Evolutionary conservation across 768 basidiomycete species (phyloP).

Genomic region (Pulveroboletus ravenelii): DNA sequence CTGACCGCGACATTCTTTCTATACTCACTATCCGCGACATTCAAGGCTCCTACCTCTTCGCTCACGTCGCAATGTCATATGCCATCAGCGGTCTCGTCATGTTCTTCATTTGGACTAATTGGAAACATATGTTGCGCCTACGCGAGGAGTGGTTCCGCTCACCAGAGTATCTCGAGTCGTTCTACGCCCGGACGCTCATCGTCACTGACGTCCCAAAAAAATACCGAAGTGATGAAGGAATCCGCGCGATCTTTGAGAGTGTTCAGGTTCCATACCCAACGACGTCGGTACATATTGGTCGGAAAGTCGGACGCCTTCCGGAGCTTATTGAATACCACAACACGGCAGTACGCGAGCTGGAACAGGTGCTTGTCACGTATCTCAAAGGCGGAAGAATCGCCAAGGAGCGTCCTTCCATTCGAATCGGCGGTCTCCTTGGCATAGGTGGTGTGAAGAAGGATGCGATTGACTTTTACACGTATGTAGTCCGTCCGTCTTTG

Average conservation of each 20-base stretch:
- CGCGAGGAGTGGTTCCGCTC: slow-evolving; percentile 87
- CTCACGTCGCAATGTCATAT: slow-evolving; percentile 81
- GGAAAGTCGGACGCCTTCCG: slow-evolving; percentile 83
- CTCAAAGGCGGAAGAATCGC: slow-evolving; percentile 78
- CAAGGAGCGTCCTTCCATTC: slow-evolving; percentile 76
- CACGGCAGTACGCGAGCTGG: slow-evolving; percentile 88
- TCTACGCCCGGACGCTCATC: slow-evolving; percentile 91
- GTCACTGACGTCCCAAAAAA: slow-evolving; percentile 76
- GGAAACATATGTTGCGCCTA: slow-evolving; percentile 73
- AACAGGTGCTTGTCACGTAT: slow-evolving; percentile 84
- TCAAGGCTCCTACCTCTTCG: slow-evolving; percentile 65
- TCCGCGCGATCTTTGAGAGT: slow-evolving; percentile 68
- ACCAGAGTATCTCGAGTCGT: slow-evolving; percentile 80
- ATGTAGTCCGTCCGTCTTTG: slow-evolving; percentile 29
- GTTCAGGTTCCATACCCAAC: slow-evolving; percentile 85
- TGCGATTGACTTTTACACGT: slow-evolving; percentile 94
- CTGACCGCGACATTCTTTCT: slow-evolving; percentile 58
- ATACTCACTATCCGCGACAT: slow-evolving; percentile 88
- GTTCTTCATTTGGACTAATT: slow-evolving; percentile 67
- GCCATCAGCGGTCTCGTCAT: slow-evolving; percentile 72
- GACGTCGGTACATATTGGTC: slow-evolving; percentile 84
- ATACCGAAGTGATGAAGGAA: slow-evolving; percentile 79
- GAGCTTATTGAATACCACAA: slow-evolving; percentile 92
- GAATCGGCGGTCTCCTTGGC: slow-evolving; percentile 74
- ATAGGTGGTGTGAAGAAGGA: slow-evolving; percentile 83